A percentile compares a stretch with the other conserved stretches of the same genome.
phyloP scores from a whole-genome alignment of 495 filamentous ascomycete species.

The Hypoxylon rickii region DNA sequence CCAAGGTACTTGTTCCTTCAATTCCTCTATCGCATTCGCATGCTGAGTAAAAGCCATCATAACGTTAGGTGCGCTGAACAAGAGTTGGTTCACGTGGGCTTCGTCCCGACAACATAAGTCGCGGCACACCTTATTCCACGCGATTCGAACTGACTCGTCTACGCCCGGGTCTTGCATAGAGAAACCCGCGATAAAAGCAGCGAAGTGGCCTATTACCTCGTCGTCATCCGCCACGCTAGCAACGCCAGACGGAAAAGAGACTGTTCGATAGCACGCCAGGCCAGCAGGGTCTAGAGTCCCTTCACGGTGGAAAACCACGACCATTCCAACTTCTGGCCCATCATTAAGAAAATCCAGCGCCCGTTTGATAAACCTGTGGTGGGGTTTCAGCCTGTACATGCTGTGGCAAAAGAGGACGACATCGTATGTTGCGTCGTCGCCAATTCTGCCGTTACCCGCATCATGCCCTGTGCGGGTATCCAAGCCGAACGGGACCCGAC shows the following conservation, averaged over 20 bases:
- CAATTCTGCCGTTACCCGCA: conserved; percentile 33
- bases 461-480: conserved; percentile 36
- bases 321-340: conserved; percentile 51
- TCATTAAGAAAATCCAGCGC: conserved; percentile 58
- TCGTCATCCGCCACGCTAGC: conserved; percentile 54
- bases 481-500: conserved; percentile 50
- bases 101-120: conserved; percentile 51
- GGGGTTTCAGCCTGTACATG: conserved; percentile 65
- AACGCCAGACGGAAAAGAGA: conserved; percentile 56
- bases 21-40: conserved; percentile 53
- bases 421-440: conserved; percentile 54
- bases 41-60: conserved; percentile 60
- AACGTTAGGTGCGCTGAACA: conserved; percentile 57
- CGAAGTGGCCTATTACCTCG: conserved; percentile 56
- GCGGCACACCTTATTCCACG: conserved; percentile 56
- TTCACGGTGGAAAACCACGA: conserved; percentile 62
- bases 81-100: conserved; percentile 47
- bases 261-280: conserved; percentile 57
- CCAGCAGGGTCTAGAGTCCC: conserved; percentile 49
- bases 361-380: conserved; percentile 51
- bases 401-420: conserved; percentile 67
- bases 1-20: conserved; percentile 54
- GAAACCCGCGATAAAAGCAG: conserved; percentile 59
- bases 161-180: conserved; percentile 42
- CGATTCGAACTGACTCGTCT: conserved; percentile 43